These are phyloP conservation scores for Trichoderma aggressivum DNA, from an alignment of 2,329 filamentous ascomycete species.

Conservation along the genomic window DNA sequence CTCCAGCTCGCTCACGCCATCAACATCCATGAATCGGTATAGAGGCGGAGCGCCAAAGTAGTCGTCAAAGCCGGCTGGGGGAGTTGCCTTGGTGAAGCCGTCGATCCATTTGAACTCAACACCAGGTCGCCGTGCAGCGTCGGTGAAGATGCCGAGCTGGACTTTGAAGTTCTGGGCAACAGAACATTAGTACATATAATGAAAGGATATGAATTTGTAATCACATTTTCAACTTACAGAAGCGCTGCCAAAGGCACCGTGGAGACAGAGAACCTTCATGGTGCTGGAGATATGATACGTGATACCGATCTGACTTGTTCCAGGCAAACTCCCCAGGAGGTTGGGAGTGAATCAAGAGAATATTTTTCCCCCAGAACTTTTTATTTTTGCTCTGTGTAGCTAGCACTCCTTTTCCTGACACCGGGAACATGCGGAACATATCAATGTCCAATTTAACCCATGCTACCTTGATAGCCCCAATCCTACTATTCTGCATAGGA, in stretches of 20 bases:
- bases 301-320: not conserved
- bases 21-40: conserved; percentile 52
- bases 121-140: conserved; percentile 21
- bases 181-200: not conserved
- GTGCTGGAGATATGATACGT: not conserved
- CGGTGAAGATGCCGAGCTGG: conserved; percentile 41
- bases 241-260: conserved; percentile 56
- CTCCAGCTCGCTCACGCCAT: conserved; percentile 41
- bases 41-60: conserved; percentile 56
- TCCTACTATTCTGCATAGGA: not conserved
- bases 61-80: conserved; percentile 52
- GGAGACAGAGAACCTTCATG: conserved; percentile 57
- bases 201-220: not conserved
- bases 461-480: not conserved
- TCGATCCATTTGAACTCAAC: conserved; percentile 48
- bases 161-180: conserved; percentile 51
- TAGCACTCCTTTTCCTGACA: not conserved
- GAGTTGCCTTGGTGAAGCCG: conserved; percentile 47
- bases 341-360: not conserved
- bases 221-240: conserved; percentile 25
- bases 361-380: not conserved
- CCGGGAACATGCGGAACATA: not conserved
- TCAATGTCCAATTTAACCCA: not conserved
- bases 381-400: not conserved
- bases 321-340: not conserved